Conservation (phyloP, 768 basidiomycete species). For the Lactifluus echinatus region DNA sequence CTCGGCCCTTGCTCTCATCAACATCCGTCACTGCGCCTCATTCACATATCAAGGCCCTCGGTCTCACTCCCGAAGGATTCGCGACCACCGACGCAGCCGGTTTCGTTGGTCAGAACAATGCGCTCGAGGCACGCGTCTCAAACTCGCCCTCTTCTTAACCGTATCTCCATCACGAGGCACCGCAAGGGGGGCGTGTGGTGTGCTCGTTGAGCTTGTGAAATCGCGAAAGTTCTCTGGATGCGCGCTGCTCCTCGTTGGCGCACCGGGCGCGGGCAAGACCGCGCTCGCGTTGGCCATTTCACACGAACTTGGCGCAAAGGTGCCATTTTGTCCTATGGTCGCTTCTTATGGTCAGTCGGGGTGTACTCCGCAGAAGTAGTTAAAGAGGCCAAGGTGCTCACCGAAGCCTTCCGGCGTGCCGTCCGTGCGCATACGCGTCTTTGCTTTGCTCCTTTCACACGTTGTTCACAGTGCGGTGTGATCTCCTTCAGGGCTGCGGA, state of each 20-base stretch:
- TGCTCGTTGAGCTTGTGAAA: constrained; percentile 83
- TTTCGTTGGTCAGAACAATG: constrained; percentile 84
- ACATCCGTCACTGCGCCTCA: constrained; percentile 87
- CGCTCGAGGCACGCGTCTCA: constrained; percentile 63
- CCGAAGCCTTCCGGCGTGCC: constrained; percentile 88
- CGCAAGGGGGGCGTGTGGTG: constrained; percentile 81
- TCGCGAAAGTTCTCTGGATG: constrained; percentile 91
- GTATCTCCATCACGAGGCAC: not conserved
- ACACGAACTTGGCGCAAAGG: constrained; percentile 89
- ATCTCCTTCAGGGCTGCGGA: constrained; percentile 67
- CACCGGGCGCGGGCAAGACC: constrained; percentile 97
- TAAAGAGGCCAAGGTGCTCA: constrained; percentile 97
- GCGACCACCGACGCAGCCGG: constrained; percentile 69
- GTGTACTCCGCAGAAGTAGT: constrained; percentile 96
- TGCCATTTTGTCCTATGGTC: constrained; percentile 98
- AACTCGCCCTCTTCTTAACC: not conserved
- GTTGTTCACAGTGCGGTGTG: not conserved
- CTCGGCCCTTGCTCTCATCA: constrained; percentile 43
- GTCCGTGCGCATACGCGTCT: constrained; percentile 58
- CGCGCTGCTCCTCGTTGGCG: constrained; percentile 85
- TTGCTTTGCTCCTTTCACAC: not conserved
- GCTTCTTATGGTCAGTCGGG: too few relatives aligned
- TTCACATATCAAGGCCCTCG: constrained; percentile 95
- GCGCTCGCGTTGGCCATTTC: constrained; percentile 93
- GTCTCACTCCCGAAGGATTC: constrained; percentile 74